Percentiles rank a stretch among this genome's conserved stretches.
Conservation (phyloP, 2,329 filamentous ascomycete genomes). For the Diaporthe ilicicola region DNA sequence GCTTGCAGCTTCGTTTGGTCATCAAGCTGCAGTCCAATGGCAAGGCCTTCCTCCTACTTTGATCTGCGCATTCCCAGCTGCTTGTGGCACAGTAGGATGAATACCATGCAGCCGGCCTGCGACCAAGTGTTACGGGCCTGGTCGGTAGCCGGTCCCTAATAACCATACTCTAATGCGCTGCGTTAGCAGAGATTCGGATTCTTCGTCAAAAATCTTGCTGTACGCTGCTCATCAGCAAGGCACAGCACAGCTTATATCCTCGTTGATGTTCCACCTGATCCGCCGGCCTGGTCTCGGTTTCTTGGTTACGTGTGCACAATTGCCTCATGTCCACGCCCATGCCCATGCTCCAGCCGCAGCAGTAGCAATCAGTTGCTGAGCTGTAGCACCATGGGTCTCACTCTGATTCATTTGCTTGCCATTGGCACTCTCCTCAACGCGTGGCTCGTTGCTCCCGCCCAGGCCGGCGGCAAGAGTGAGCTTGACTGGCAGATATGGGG, state of each 20-base stretch:
- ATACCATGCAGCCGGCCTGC: conserved; percentile 12
- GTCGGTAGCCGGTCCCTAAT: neutral
- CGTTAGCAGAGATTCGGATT: neutral
- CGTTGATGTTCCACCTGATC: neutral
- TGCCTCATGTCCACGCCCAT: neutral
- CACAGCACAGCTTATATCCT: neutral
- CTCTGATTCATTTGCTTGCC: conserved; percentile 7
- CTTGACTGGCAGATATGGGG: conserved; percentile 67
- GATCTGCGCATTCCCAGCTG: neutral
- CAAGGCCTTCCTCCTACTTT: neutral
- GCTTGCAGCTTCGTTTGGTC: conserved; percentile 19
- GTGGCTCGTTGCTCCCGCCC: neutral
- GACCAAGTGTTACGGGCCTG: conserved; percentile 7
- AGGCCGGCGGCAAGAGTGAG: neutral
- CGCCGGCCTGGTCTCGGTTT: neutral
- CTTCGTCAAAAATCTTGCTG: neutral
- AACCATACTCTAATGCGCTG: neutral
- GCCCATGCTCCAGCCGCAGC: neutral
- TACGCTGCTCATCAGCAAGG: neutral
- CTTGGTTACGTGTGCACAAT: conserved; percentile 5
- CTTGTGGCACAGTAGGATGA: conserved; percentile 19
- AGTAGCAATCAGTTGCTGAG: neutral
- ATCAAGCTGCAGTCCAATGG: neutral
- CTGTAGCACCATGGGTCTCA: conserved; percentile 14
- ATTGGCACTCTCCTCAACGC: conserved; percentile 14